A percentile compares a stretch with the other conserved stretches of the same genome.
Evolutionary conservation across 495 filamentous ascomycete species (phyloP).

Genomic region (Pseudoneurospora amorphoporcata): DNA sequence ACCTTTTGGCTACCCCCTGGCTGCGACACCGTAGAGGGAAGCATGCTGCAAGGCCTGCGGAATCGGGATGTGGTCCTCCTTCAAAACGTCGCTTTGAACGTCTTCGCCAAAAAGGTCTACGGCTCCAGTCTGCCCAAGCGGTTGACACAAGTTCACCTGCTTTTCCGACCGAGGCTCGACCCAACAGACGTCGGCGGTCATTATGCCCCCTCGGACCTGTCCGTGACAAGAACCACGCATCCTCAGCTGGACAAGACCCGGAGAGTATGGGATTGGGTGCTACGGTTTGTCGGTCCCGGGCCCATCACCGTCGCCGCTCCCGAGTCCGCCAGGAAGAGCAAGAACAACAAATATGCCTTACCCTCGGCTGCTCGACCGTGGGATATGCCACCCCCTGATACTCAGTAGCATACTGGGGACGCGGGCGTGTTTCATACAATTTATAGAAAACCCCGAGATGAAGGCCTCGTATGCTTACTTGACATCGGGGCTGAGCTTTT

Average conservation of each 20-base stretch:
- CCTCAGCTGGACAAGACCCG: constrained; percentile 51
- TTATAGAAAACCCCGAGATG: not conserved
- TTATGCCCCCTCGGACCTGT: constrained; percentile 29
- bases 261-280: constrained; percentile 64
- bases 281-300: constrained; percentile 51
- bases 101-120: constrained; percentile 64
- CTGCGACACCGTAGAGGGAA: constrained; percentile 13
- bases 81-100: constrained; percentile 63
- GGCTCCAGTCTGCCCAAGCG: constrained; percentile 63
- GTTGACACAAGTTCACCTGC: constrained; percentile 59
- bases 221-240: constrained; percentile 22
- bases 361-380: not conserved
- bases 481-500: not conserved
- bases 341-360: not conserved
- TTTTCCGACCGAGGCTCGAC: constrained; percentile 43
- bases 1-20: constrained; percentile 65
- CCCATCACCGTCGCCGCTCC: not conserved
- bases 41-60: constrained; percentile 45
- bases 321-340: not conserved
- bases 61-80: constrained; percentile 65
- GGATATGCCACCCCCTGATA: constrained; percentile 6
- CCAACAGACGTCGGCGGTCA: constrained; percentile 32
- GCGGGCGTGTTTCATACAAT: not conserved
- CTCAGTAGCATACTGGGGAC: constrained; percentile 4
- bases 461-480: not conserved